phyloP scores from a whole-genome alignment of 2,329 filamentous ascomycete genomes.

The Pleurostoma richardsiae region DNA sequence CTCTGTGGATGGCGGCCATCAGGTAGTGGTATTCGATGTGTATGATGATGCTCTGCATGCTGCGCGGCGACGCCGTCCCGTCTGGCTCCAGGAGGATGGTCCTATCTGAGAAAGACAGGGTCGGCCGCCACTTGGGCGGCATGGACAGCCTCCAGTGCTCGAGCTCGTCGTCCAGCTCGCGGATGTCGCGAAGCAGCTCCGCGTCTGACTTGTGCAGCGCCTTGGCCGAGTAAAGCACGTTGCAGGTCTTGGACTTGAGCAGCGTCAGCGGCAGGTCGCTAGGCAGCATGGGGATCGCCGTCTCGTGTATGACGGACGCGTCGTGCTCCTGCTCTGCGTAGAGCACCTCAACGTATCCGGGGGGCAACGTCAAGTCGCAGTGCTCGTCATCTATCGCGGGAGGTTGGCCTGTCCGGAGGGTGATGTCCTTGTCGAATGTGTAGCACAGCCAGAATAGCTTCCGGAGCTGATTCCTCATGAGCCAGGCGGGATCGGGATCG shows the following conservation, averaged over 20 bases:
- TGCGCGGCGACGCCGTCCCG: slow-evolving; percentile 6
- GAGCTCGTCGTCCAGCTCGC: slow-evolving; percentile 51
- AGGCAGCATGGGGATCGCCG: slow-evolving; percentile 28
- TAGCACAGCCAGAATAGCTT: slow-evolving; percentile 52
- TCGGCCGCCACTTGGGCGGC: slow-evolving; percentile 37
- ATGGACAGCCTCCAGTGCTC: slow-evolving; percentile 49
- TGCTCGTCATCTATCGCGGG: slow-evolving; percentile 44
- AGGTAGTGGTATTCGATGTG: slow-evolving; percentile 53
- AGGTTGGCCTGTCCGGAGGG: slow-evolving; percentile 46
- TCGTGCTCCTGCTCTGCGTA: slow-evolving; percentile 14
- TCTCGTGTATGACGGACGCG: slow-evolving; percentile 12
- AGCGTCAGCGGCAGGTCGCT: slow-evolving; percentile 43
- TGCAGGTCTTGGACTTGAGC: slow-evolving; percentile 45
- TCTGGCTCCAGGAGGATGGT: no score
- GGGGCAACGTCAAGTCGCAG: slow-evolving; percentile 46
- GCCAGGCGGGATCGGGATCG: slow-evolving; percentile 10
- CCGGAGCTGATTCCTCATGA: slow-evolving; percentile 26
- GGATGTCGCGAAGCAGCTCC: slow-evolving; percentile 47
- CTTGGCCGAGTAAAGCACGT: slow-evolving; percentile 42
- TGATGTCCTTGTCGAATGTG: slow-evolving; percentile 49
- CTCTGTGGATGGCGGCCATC: slow-evolving; percentile 49
- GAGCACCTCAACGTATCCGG: slow-evolving; percentile 26
- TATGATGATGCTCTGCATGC: slow-evolving; percentile 41
- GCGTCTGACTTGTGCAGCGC: slow-evolving; percentile 46
- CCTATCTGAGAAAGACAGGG: slow-evolving; percentile 31